Conservation (phyloP, 257 asterid species). For the Solanum bulbocastanum region DNA sequence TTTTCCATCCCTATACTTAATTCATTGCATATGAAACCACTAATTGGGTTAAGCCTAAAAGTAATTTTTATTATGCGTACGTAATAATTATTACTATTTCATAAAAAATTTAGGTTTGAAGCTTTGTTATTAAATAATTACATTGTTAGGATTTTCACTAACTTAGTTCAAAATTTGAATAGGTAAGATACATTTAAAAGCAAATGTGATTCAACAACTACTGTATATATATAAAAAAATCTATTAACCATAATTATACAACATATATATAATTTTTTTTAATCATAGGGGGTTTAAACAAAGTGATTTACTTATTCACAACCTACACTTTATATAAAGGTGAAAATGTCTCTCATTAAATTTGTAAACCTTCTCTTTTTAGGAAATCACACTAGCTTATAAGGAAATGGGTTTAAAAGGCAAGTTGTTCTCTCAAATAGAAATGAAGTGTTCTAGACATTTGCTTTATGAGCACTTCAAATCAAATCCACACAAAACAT, state of each 20-base stretch:
- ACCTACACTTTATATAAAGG: not conserved
- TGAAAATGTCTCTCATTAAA: not conserved
- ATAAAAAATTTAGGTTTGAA: not conserved
- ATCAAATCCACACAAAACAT: not conserved
- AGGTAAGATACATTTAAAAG: not conserved
- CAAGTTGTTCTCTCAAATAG: not conserved
- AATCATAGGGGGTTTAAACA: not conserved
- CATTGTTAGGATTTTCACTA: too few species aligned
- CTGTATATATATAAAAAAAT: too few species aligned
- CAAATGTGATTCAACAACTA: not conserved
- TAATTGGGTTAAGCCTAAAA: too few species aligned
- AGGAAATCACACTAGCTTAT: not conserved
- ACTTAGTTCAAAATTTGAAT: not conserved
- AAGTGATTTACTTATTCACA: not conserved
- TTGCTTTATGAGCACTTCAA: not conserved
- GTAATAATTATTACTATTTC: not conserved
- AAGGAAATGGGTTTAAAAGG: not conserved
- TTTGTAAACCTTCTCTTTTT: not conserved
- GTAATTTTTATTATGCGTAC: too few species aligned
- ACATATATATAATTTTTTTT: too few species aligned
- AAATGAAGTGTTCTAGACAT: not conserved
- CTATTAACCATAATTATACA: not conserved
- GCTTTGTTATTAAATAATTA: not conserved
- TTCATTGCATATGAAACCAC: too few species aligned
- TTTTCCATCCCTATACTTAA: too few species aligned